These are phyloP conservation scores for Saccharomyces hybrid DNA, from an alignment of 1,139 yeast species.

Conservation along the genomic window DNA sequence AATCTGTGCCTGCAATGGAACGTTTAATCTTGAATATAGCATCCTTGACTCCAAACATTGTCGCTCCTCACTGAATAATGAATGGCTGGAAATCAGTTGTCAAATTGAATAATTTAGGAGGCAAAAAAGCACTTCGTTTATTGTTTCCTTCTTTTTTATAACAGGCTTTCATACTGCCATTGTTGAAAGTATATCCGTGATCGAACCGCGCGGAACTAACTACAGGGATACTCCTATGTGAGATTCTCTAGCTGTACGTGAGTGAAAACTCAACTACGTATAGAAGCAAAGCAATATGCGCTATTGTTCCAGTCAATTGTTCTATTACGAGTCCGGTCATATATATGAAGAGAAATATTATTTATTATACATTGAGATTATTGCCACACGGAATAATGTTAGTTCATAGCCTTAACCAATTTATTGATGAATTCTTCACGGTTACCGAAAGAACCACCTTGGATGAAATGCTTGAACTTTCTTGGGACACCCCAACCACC, in stretches of 20 bases:
- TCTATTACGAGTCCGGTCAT: neutral
- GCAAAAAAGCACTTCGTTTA: neutral
- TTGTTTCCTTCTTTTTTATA: neutral
- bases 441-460: slow-evolving; percentile 99
- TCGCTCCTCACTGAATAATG: slow-evolving; percentile 1
- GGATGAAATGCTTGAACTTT: slow-evolving; percentile 99
- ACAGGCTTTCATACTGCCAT: neutral
- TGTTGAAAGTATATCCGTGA: neutral
- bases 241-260: neutral
- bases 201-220: neutral
- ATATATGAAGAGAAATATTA: neutral
- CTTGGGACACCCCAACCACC: slow-evolving; percentile 99
- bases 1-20: slow-evolving; percentile 3
- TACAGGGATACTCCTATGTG: neutral
- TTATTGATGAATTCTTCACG: slow-evolving; percentile 98
- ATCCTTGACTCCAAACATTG: slow-evolving; percentile 9
- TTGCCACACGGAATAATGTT: slow-evolving; percentile 28
- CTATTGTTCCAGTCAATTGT: neutral
- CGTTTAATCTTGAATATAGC: slow-evolving; percentile 7
- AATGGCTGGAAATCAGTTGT: neutral
- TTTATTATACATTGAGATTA: neutral
- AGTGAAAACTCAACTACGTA: neutral
- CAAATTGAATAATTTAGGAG: neutral
- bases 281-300: neutral
- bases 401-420: slow-evolving; percentile 96